These are phyloP conservation scores for Brasilioporus rufonigricans DNA, from an alignment of 768 basidiomycete species.

Conservation along the genomic window DNA sequence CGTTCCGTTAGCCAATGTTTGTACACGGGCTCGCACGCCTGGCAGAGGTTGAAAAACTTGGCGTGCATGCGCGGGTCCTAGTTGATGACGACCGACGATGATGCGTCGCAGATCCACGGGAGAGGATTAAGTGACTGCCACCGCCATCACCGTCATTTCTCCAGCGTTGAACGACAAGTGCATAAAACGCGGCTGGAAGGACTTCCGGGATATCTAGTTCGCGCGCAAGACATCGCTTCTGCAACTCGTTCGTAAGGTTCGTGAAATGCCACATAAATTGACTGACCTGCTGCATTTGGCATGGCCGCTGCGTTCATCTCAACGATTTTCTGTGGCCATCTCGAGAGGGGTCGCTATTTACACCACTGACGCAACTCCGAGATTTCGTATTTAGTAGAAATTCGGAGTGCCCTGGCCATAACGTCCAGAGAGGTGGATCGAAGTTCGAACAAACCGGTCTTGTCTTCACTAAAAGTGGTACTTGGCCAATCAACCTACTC, in stretches of 20 bases:
- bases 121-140: slow-evolving; percentile 29
- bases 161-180: slow-evolving; percentile 34
- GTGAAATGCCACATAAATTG: not conserved
- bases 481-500: slow-evolving; percentile 6
- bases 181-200: slow-evolving; percentile 41
- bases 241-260: not conserved
- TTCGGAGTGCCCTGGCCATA: slow-evolving; percentile 28
- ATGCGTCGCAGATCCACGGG: slow-evolving; percentile 30
- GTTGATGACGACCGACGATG: slow-evolving; percentile 29
- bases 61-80: not conserved
- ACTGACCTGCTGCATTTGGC: slow-evolving; percentile 33
- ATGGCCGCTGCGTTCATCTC: slow-evolving; percentile 29
- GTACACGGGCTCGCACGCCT: not conserved
- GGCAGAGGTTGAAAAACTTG: not conserved
- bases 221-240: slow-evolving; percentile 38
- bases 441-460: slow-evolving; percentile 23
- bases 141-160: slow-evolving; percentile 26
- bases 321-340: slow-evolving; percentile 31
- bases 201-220: slow-evolving; percentile 36
- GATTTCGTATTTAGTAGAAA: slow-evolving; percentile 40
- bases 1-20: not conserved
- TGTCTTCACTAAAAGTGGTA: not conserved
- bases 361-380: slow-evolving; percentile 27
- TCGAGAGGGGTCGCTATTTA: slow-evolving; percentile 18
- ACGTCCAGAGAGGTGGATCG: slow-evolving; percentile 23